These are phyloP conservation scores for Globisporangium heterothallicum DNA, from an alignment of 352 stramenopile genomes.

Conservation along the genomic window DNA sequence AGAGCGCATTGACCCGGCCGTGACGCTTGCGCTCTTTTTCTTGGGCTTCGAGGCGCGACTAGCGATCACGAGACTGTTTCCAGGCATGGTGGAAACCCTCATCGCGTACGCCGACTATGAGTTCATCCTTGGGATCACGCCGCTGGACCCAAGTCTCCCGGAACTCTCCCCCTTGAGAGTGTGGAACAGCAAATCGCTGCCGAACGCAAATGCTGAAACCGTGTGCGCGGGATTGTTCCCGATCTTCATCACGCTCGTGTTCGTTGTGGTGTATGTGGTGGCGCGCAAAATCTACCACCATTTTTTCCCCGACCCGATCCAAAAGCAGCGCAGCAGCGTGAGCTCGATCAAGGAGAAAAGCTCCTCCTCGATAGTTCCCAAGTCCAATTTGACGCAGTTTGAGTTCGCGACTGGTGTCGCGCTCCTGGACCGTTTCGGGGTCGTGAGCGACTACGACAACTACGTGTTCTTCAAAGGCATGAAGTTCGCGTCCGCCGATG, in stretches of 20 bases:
- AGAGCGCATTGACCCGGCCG: slow-evolving; percentile 14
- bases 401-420: slow-evolving; percentile 10
- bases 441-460: slow-evolving; percentile 13
- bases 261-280: neutral
- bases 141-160: neutral
- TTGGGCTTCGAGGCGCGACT: slow-evolving; percentile 1
- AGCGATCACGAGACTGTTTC: neutral
- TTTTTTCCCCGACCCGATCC: neutral
- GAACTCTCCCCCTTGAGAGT: neutral
- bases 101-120: slow-evolving; percentile 1
- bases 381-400: slow-evolving; percentile 5
- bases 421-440: slow-evolving; percentile 6
- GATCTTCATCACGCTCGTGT: neutral
- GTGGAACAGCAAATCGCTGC: slow-evolving; percentile 2
- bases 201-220: neutral
- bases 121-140: neutral
- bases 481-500: slow-evolving; percentile 18
- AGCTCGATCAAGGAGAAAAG: slow-evolving; percentile 3
- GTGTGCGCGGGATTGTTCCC: slow-evolving; percentile 1
- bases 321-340: slow-evolving; percentile 1
- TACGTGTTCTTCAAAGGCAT: slow-evolving; percentile 13
- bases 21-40: slow-evolving; percentile 2
- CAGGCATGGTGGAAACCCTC: neutral
- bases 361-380: neutral
- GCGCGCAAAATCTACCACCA: slow-evolving; percentile 4